Conservation (phyloP, 169 alveolate species). For the Plasmodium gonderi region DNA sequence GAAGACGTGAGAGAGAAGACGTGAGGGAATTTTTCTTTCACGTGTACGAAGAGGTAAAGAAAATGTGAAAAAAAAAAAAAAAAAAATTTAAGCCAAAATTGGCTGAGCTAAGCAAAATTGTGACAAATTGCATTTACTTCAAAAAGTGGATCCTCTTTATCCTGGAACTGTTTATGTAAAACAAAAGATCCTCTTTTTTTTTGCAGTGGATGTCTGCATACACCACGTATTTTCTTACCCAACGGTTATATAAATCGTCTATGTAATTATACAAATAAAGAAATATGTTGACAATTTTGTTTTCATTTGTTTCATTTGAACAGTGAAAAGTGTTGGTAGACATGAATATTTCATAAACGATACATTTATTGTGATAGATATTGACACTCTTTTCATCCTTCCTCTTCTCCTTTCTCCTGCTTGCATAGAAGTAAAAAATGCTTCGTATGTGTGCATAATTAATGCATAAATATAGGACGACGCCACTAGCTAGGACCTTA, state of each 20-base stretch:
- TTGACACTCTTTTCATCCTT: neutral
- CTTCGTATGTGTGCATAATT: slow-evolving; percentile 16
- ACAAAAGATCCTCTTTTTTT: slow-evolving; percentile 10
- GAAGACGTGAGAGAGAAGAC: no score
- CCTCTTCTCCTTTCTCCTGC: neutral
- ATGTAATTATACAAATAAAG: slow-evolving; percentile 35
- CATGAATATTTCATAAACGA: slow-evolving; percentile 17
- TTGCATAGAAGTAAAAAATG: neutral
- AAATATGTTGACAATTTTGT: slow-evolving; percentile 9
- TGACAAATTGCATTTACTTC: neutral
- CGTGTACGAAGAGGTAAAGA: no score
- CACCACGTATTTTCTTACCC: neutral
- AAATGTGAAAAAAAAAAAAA: neutral
- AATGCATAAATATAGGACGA: neutral
- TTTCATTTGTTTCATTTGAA: neutral
- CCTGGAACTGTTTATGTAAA: slow-evolving; percentile 12
- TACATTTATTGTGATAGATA: slow-evolving; percentile 8
- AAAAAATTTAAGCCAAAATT: neutral
- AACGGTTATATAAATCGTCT: slow-evolving; percentile 25
- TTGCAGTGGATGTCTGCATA: neutral
- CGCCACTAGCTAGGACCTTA: neutral
- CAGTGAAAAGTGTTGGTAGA: slow-evolving; percentile 39
- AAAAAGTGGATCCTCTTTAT: slow-evolving; percentile 13
- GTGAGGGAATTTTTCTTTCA: no score
- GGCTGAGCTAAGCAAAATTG: neutral